Evolutionary conservation across 2,329 filamentous ascomycete species (phyloP).

Genomic region (Nannizzia gypsea): DNA sequence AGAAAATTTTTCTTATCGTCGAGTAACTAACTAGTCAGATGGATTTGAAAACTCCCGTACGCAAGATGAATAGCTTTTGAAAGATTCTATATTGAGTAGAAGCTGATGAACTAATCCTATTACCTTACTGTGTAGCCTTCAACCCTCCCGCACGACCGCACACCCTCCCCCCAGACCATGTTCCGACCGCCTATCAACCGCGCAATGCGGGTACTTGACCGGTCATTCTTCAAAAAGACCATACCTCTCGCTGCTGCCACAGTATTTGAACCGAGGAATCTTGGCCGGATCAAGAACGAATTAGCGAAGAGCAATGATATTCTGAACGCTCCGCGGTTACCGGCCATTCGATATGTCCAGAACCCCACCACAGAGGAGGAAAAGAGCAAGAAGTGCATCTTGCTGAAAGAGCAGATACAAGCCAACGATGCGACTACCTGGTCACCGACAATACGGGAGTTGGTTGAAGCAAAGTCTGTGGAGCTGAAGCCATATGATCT

Average conservation of each 20-base stretch:
- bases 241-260: slow-evolving; percentile 67
- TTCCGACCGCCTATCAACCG: slow-evolving; percentile 73
- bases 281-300: slow-evolving; percentile 57
- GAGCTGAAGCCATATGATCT: slow-evolving; percentile 64
- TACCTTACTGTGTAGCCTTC: not conserved
- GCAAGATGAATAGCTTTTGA: not conserved
- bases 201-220: slow-evolving; percentile 68
- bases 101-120: not conserved
- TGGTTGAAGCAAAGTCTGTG: slow-evolving; percentile 57
- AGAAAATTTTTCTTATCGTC: not conserved
- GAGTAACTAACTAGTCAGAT: not conserved
- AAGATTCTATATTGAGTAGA: not conserved
- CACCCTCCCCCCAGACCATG: slow-evolving; percentile 30
- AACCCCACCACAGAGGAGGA: slow-evolving; percentile 27
- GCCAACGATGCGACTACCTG: slow-evolving; percentile 49
- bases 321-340: slow-evolving; percentile 51
- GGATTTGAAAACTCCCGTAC: not conserved
- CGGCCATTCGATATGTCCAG: slow-evolving; percentile 52
- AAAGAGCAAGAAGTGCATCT: slow-evolving; percentile 33
- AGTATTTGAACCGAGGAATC: slow-evolving; percentile 61
- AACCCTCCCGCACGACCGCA: not conserved
- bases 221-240: slow-evolving; percentile 66
- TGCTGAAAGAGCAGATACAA: slow-evolving; percentile 30
- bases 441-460: slow-evolving; percentile 56
- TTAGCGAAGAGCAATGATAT: slow-evolving; percentile 56